phyloP scores from a whole-genome alignment of 129 eudicot genomes.

The Pulicaria dysenterica region DNA sequence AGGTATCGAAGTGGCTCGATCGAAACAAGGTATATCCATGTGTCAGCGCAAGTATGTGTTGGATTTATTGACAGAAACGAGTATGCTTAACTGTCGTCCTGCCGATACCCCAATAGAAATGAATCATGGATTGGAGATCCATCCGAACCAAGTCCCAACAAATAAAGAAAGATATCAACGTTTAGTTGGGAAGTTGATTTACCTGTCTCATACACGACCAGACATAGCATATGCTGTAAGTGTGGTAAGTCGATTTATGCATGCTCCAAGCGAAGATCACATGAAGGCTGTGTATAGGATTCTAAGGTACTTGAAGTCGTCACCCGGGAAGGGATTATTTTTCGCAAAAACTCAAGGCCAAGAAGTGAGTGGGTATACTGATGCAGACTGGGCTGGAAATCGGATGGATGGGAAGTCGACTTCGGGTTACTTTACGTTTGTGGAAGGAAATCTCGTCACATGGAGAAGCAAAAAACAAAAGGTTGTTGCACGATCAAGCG shows the following conservation, averaged over 20 bases:
- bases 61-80: too few relatives aligned
- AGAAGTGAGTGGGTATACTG: too few relatives aligned
- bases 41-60: too few relatives aligned
- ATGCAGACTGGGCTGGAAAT: too few relatives aligned
- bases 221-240: neutral
- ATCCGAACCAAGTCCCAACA: neutral
- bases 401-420: too few relatives aligned
- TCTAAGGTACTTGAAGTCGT: neutral
- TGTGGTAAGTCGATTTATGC: neutral
- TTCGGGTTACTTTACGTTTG: too few relatives aligned
- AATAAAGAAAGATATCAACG: neutral
- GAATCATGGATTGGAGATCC: neutral
- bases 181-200: neutral
- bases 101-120: too few relatives aligned
- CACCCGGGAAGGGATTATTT: neutral
- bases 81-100: too few relatives aligned
- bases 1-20: too few relatives aligned
- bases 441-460: neutral
- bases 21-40: too few relatives aligned
- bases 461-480: neutral
- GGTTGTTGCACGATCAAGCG: neutral
- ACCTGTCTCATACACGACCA: neutral
- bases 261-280: too few relatives aligned
- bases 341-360: too few relatives aligned
- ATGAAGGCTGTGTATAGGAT: neutral